These are phyloP conservation scores for Xerocomus brunneocitrinus DNA, from an alignment of 768 basidiomycete genomes.

Conservation along the genomic window DNA sequence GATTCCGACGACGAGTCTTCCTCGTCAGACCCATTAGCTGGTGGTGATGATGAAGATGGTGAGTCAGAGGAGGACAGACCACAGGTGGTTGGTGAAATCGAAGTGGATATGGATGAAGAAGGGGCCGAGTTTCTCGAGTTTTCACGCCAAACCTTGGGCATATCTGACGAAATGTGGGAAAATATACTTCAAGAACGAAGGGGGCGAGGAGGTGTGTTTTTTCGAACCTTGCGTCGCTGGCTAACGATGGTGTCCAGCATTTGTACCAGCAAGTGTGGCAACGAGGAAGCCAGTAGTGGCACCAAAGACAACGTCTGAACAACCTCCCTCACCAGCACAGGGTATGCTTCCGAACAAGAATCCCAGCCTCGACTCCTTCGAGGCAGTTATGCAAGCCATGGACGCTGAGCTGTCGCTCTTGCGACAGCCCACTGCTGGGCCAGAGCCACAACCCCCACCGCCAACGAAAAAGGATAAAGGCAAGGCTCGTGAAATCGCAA, in stretches of 20 bases:
- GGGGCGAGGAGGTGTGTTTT: constrained; percentile 70
- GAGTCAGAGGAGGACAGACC: constrained; percentile 81
- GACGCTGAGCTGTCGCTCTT: constrained; percentile 70
- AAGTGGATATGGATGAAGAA: constrained; percentile 90
- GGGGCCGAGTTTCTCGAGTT: constrained; percentile 95
- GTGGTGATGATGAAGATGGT: constrained; percentile 41
- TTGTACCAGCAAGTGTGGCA: constrained; percentile 42
- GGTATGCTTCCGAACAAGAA: constrained; percentile 47
- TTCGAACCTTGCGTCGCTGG: not conserved
- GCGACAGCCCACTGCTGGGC: constrained; percentile 25
- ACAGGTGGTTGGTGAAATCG: constrained; percentile 76
- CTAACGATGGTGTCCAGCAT: constrained; percentile 40
- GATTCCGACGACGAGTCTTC: constrained; percentile 88
- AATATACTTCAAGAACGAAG: constrained; percentile 79
- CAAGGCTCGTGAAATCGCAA: constrained; percentile 28
- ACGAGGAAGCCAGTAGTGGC: constrained; percentile 2
- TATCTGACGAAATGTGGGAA: constrained; percentile 83
- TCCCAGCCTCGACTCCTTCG: constrained; percentile 84
- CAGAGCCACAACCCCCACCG: constrained; percentile 2
- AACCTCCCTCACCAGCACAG: constrained; percentile 21
- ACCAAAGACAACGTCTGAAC: constrained; percentile 9
- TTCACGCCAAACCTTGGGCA: constrained; percentile 85
- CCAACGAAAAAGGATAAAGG: constrained; percentile 47
- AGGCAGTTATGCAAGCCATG: constrained; percentile 94
- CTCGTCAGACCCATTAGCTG: constrained; percentile 46